phyloP scores from a whole-genome alignment of 1,284 basidiomycete species.

The Xanthoconium separans region DNA sequence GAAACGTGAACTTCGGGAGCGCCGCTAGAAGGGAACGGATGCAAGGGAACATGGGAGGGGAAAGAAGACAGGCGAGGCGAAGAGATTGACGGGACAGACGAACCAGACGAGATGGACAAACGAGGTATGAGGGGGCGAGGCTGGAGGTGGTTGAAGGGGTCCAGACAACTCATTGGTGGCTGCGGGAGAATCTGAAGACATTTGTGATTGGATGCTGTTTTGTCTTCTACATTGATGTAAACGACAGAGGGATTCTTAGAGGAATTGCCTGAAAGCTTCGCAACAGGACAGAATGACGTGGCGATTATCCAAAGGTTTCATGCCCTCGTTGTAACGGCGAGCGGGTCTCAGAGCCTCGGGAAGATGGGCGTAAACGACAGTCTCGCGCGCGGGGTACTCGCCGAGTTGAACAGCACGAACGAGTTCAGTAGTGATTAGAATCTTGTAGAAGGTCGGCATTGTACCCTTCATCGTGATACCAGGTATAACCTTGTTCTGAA shows the following conservation, averaged over 20 bases:
- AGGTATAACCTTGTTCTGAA: background rate
- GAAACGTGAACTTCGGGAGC: conserved; percentile 23
- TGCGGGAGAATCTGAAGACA: too few relatives aligned
- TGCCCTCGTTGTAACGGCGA: background rate
- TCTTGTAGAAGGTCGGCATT: too few relatives aligned
- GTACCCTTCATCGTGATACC: background rate
- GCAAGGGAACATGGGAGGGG: conserved; percentile 21
- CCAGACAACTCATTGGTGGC: too few relatives aligned
- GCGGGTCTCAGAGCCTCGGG: background rate
- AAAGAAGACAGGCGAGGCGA: too few relatives aligned
- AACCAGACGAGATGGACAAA: conserved; percentile 52
- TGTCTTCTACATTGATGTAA: too few relatives aligned
- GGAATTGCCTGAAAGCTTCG: background rate
- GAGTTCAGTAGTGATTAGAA: background rate
- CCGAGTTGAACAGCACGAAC: too few relatives aligned
- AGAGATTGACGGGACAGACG: conserved; percentile 46
- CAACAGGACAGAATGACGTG: background rate
- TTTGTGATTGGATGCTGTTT: too few relatives aligned
- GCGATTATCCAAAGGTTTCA: background rate
- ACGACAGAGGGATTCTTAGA: too few relatives aligned
- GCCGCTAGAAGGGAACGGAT: conserved; percentile 26
- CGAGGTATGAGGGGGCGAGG: conserved; percentile 50
- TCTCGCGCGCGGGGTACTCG: too few relatives aligned
- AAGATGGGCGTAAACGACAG: background rate
- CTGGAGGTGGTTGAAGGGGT: too few relatives aligned